Base-by-base conservation (phyloP, 2,329 filamentous ascomycete genomes). In the Nothophoma quercina region DNA sequence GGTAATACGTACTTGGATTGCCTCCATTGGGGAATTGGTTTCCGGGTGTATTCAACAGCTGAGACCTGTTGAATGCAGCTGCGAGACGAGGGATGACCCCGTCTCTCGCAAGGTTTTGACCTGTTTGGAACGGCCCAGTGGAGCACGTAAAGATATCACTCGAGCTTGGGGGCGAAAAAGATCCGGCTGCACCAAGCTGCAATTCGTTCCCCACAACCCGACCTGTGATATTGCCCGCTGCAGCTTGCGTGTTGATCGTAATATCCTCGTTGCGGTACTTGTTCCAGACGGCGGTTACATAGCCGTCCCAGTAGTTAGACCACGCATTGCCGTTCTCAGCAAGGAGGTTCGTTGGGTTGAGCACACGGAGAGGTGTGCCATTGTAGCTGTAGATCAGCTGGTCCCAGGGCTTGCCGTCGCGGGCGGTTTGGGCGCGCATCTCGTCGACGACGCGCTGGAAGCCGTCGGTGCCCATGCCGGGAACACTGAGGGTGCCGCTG, bases 31-130 rank as follows among this genome's bases (percentile, higher is more conserved):
- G 79, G 70, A 64, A 78, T 66, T 57, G 64, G 10, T 75, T 72
- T 9, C 56, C 55, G 0, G 58, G 55, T 7, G 72, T 60, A 32
- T 64, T 70, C 5, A 95, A 67, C 55, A 95, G 74, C 9, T 88
- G 93, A 26, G 83, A 86, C 18, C 90, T 82, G 74, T 93, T 91
- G 65, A 93, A 84, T 1, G 88, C 89, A 1, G 90, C 90, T 0
- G 88, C 83, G 12, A 95, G 75, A n/a, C 90, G 81, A 0, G 91
- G 88, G 7, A 87, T 86, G 49, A 93, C 83, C 32, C 86, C 86
- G 54, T 79, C 79, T 15, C 77, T 75, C 49, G 75, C 72, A 4
- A 64, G 65, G 10, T 74, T 75, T 3, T 65, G 63, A 54, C 81
- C 65, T 36, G 77, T 65, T 59, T 78, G 75, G 59, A 88, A 88